A percentile compares a stretch with the other conserved stretches of the same genome.
These are phyloP conservation scores for Hexamita inflata DNA, from an alignment of 208 protist species.

Conservation along the genomic window DNA sequence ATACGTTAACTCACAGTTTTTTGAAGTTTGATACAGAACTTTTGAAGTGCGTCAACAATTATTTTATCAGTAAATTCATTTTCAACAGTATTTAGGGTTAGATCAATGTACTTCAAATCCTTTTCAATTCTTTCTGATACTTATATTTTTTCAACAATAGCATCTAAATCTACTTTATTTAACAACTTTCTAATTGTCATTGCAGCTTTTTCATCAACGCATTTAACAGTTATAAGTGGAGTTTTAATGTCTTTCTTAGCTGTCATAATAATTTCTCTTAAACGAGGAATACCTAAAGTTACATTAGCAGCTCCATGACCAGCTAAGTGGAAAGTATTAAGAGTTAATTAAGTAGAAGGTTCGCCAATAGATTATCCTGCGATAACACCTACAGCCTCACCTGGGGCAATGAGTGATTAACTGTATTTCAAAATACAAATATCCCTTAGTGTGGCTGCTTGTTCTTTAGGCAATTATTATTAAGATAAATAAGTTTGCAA, in stretches of 20 bases:
- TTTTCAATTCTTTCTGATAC: background rate
- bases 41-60: too few relatives aligned
- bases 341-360: slow-evolving; percentile 98
- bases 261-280: slow-evolving; percentile 93
- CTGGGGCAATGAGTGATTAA: slow-evolving; percentile 49
- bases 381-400: slow-evolving; percentile 82
- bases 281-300: slow-evolving; percentile 93
- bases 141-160: too few relatives aligned
- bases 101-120: too few relatives aligned
- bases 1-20: too few relatives aligned
- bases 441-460: background rate
- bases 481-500: background rate
- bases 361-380: slow-evolving; percentile 91
- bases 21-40: too few relatives aligned
- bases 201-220: too few relatives aligned
- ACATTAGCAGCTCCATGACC: slow-evolving; percentile 93
- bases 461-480: too few relatives aligned
- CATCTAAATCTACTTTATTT: too few relatives aligned
- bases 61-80: too few relatives aligned
- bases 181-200: too few relatives aligned
- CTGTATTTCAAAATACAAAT: background rate
- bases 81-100: too few relatives aligned
- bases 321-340: slow-evolving; percentile 99
- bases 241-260: slow-evolving; percentile 57
- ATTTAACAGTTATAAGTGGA: slow-evolving; percentile 58